Conservation (phyloP, 148 eudicot species). For the Salicornia ramosissima region DNA sequence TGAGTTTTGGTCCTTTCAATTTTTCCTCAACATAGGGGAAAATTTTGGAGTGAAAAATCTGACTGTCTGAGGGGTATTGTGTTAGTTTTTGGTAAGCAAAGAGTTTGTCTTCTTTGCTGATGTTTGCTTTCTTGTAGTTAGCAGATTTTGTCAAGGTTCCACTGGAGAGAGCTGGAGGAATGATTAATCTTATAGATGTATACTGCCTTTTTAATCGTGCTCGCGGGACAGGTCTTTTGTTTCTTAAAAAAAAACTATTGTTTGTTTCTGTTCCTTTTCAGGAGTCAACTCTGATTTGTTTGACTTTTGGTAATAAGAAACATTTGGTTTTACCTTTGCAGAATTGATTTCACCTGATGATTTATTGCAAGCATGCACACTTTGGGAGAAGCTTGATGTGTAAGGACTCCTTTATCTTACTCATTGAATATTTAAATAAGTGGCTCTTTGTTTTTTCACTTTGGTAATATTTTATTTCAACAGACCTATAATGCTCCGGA, state of each 20-base stretch:
- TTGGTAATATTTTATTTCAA: conserved; percentile 21
- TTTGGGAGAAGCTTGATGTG: conserved; percentile 98
- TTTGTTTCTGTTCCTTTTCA: background rate
- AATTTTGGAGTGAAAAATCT: no score
- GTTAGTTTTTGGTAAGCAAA: no score
- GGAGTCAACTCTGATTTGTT: background rate
- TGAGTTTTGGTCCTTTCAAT: background rate
- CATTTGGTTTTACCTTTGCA: conserved; percentile 27
- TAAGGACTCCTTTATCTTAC: conserved; percentile 32
- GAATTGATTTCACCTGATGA: conserved; percentile 96
- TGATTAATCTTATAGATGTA: conserved; percentile 79
- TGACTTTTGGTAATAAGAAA: background rate
- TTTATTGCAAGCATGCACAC: conserved; percentile 79
- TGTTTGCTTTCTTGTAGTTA: conserved; percentile 51
- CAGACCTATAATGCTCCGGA: conserved; percentile 90
- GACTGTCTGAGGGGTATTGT: no score
- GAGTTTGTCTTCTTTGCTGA: conserved; percentile 18
- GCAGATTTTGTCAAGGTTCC: conserved; percentile 98
- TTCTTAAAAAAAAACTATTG: background rate
- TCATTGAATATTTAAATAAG: conserved; percentile 3
- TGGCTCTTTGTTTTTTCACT: conserved; percentile 1
- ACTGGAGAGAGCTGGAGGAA: conserved; percentile 95
- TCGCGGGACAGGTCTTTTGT: conserved; percentile 80
- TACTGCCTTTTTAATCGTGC: conserved; percentile 97
- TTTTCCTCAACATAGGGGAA: background rate